Evolutionary conservation across 169 alveolate genomes (phyloP).

Genomic region (Plasmodium vivax): DNA sequence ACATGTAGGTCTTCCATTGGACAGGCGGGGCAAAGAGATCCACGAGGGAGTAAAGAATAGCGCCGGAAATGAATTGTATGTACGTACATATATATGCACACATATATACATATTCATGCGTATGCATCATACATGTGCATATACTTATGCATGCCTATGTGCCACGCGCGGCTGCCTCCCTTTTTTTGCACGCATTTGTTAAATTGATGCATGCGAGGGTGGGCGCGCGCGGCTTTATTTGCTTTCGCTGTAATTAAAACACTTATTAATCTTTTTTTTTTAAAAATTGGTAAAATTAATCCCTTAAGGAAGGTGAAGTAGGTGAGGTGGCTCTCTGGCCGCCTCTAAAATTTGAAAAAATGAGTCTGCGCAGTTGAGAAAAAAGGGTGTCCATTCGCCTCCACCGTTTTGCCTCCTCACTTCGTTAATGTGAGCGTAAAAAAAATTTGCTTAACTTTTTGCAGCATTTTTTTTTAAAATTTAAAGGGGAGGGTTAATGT

Average conservation of each 20-base stretch:
- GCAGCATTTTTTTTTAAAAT: background rate
- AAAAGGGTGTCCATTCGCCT: no score
- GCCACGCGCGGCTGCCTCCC: background rate
- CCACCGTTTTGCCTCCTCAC: background rate
- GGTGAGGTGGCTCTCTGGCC: background rate
- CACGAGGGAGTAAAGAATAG: background rate
- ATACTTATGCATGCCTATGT: background rate
- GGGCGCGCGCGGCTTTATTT: background rate
- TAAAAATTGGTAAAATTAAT: no score
- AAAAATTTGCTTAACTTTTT: background rate
- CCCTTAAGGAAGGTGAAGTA: no score
- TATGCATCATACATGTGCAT: no score
- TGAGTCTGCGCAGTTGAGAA: background rate
- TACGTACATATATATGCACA: background rate
- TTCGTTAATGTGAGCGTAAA: background rate
- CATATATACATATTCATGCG: background rate
- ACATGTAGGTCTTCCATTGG: background rate
- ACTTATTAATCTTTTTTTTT: no score
- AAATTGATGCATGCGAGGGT: background rate
- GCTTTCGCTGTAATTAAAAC: background rate
- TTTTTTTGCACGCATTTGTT: background rate
- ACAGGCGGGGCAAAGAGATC: background rate
- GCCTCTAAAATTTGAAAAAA: background rate
- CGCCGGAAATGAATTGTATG: background rate
- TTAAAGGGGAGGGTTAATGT: background rate